A percentile compares a stretch with the other conserved stretches of the same genome.
Conservation (phyloP, 129 eudicot genomes). For the Saposhnikovia divaricata region DNA sequence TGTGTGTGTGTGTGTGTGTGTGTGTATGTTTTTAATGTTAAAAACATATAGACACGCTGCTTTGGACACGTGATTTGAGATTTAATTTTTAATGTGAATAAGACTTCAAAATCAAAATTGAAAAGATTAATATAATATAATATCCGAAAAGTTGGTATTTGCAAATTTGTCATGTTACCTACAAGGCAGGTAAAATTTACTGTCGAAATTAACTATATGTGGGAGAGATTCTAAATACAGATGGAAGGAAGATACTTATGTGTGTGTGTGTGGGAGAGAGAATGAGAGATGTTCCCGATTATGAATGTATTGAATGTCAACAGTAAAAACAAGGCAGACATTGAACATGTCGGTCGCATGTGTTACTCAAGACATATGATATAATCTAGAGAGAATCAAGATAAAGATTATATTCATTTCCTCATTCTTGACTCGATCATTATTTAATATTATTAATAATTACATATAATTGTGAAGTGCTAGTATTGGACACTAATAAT, state of each 20-base stretch:
- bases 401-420: neutral
- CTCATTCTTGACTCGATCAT: neutral
- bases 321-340: neutral
- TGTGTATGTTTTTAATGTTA: too few species aligned
- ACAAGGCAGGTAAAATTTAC: too few species aligned
- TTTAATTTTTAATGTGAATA: neutral
- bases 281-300: too few species aligned
- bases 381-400: neutral
- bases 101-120: neutral
- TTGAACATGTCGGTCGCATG: neutral
- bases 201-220: too few species aligned
- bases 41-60: too few species aligned
- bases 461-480: neutral
- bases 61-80: neutral
- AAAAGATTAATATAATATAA: neutral
- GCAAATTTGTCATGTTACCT: too few species aligned
- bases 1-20: too few species aligned
- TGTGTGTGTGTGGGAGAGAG: neutral
- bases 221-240: too few species aligned
- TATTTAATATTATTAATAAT: neutral
- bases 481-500: neutral
- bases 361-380: neutral
- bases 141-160: too few species aligned
- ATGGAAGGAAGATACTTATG: neutral
- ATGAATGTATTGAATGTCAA: neutral